Base-by-base conservation (phyloP, 805 yeast genomes). In the Torulaspora indica region DNA sequence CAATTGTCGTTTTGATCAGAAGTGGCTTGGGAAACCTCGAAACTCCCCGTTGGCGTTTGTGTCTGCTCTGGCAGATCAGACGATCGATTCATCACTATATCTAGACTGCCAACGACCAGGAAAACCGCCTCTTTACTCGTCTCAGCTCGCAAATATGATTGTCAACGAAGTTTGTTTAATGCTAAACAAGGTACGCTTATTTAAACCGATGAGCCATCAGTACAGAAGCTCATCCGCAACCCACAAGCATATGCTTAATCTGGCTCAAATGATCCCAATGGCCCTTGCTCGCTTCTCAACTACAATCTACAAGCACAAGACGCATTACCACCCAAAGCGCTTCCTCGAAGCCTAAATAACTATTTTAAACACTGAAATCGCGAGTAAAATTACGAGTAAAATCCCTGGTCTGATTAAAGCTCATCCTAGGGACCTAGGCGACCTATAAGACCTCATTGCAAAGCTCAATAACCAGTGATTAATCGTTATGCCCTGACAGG, bases 61-160 rank as follows among this genome's bases (percentile, higher is more conserved):
- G 15, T 24, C 13, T 38, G 27, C 25, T 34, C 37, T 31, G 25
- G 38, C 17, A 40, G 13, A 34, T 35, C 37, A 17, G 39, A 33
- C 8, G 43, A 40, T 20, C 15, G 29, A 32, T 34, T 34, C 43
- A 40, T 40, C 27, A 20, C 22, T 9, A 10, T 15, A 18, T 8
- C 13, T 27, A 17, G 18, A 12, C 8, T 18, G 17, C 22, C 25
- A 29, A 18, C 14, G 15, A 20, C 34, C 25, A 4, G 12, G n/a
- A 29, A 10, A 8, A 28, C 40, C 14, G 17, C 25, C n/a, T 29
- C 18, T 31, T 9, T 38, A 23, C 15, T 15, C 15, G 14, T 31
- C 9, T 13, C 9, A 15, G n/a, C 9, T 10, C 3, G 8, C 5
- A 5, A 5, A 23, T 9, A 5, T 10, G 24, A 22, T 24, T 10